Conservation (phyloP, 495 filamentous ascomycete species). For the Xylaria telfairii region DNA sequence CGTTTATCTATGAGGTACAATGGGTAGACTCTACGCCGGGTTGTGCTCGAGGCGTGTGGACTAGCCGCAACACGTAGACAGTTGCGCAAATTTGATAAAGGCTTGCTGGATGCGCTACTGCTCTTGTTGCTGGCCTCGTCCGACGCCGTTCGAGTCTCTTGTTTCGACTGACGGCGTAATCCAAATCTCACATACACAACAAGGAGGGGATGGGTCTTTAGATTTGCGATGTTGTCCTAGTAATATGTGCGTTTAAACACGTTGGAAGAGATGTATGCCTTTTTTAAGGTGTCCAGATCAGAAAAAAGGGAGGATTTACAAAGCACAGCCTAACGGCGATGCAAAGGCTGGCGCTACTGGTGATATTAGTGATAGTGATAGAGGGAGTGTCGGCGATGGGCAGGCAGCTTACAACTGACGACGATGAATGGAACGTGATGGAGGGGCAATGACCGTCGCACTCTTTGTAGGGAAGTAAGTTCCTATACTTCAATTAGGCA, state of each 20-base stretch:
- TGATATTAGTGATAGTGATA: background rate
- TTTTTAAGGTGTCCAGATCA: background rate
- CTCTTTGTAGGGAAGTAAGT: no score
- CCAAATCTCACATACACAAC: background rate
- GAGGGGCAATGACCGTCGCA: conserved; percentile 14
- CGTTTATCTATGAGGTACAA: background rate
- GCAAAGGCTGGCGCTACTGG: background rate
- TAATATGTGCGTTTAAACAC: background rate
- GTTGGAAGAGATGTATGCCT: background rate
- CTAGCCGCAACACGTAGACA: background rate
- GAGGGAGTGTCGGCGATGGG: background rate
- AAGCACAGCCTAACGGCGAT: background rate
- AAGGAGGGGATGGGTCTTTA: background rate
- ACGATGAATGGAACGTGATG: conserved; percentile 31
- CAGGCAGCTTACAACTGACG: conserved; percentile 32
- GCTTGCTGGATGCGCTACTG: background rate
- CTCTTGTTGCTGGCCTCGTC: background rate
- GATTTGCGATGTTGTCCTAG: background rate
- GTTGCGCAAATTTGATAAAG: background rate
- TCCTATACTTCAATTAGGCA: no score
- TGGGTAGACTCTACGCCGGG: background rate
- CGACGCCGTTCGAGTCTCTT: background rate
- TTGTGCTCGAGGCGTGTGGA: background rate
- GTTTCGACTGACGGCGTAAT: background rate
- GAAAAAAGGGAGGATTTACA: background rate